Evolutionary conservation across 1,139 yeast species (phyloP).

Genomic region (Blastobotrys aristatus): DNA sequence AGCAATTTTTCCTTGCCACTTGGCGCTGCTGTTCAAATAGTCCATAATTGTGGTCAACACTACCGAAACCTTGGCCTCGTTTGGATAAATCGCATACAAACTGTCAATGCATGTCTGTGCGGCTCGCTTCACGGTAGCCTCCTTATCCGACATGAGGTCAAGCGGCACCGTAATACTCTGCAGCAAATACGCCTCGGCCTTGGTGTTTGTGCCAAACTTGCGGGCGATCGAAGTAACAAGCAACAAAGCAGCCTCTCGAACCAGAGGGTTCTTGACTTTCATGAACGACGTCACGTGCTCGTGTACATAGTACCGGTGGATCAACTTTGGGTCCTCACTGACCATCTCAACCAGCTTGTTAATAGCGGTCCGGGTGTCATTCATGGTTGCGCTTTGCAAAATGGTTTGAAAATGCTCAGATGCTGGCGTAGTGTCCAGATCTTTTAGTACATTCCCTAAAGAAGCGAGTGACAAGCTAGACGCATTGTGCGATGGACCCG

Average conservation of each 20-base stretch:
- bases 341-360: conserved; percentile 50
- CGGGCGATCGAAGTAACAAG: conserved; percentile 65
- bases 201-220: conserved; percentile 56
- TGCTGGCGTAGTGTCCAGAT: conserved; percentile 65
- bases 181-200: conserved; percentile 64
- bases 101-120: conserved; percentile 57
- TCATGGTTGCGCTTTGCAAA: conserved; percentile 51
- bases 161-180: conserved; percentile 51
- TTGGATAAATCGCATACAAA: conserved; percentile 62
- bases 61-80: conserved; percentile 72
- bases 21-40: conserved; percentile 76
- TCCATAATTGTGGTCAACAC: conserved; percentile 56
- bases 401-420: conserved; percentile 53
- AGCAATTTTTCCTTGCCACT: conserved; percentile 88
- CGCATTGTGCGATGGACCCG: conserved; percentile 22
- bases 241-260: conserved; percentile 71
- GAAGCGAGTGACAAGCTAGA: conserved; percentile 67
- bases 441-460: conserved; percentile 64
- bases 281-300: conserved; percentile 60
- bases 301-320: conserved; percentile 60
- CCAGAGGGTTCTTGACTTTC: conserved; percentile 68
- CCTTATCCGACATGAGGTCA: conserved; percentile 79
- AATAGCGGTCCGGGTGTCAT: conserved; percentile 62
- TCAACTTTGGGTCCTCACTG: conserved; percentile 43
- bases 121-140: conserved; percentile 75